These are phyloP conservation scores for Calonectria leucothoes DNA, from an alignment of 2,329 filamentous ascomycete genomes.

Conservation along the genomic window DNA sequence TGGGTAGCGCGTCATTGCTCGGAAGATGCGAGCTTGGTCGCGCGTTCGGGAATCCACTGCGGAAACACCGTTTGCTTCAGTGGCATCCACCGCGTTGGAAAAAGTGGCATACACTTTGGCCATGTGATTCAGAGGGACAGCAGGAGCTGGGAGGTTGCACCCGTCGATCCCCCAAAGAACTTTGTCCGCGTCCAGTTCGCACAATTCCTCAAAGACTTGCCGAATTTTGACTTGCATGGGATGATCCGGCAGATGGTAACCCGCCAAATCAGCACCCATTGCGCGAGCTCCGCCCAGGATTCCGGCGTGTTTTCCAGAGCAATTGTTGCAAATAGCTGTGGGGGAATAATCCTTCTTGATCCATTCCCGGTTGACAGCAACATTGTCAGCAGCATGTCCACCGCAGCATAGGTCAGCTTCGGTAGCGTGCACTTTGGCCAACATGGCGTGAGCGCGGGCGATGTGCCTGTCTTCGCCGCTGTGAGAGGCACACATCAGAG, in stretches of 20 bases:
- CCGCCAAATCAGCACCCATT: conserved; percentile 43
- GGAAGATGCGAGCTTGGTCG: conserved; percentile 50
- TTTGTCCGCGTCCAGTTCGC: conserved; percentile 37
- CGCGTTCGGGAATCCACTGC: conserved; percentile 23
- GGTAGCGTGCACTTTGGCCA: conserved; percentile 45
- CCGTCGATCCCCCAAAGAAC: conserved; percentile 58
- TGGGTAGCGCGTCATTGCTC: conserved; percentile 55
- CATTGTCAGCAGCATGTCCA: conserved; percentile 51
- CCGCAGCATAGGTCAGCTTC: conserved; percentile 56
- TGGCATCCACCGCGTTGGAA: conserved; percentile 46
- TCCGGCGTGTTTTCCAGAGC: conserved; percentile 60
- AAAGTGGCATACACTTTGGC: conserved; percentile 51
- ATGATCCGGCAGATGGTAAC: conserved; percentile 51
- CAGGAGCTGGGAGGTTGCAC: conserved; percentile 60
- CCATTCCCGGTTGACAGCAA: conserved; percentile 52
- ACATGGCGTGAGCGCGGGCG: conserved; percentile 50
- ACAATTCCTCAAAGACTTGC: conserved; percentile 49
- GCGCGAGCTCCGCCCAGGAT: conserved; percentile 57
- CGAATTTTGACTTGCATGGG: conserved; percentile 55
- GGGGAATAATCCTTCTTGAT: conserved; percentile 51
- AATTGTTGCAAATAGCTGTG: conserved; percentile 55
- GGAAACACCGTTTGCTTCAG: not conserved
- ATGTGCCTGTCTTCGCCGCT: conserved; percentile 56
- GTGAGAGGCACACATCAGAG: conserved; percentile 60
- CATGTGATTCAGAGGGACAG: conserved; percentile 50